Evolutionary conservation across 2,329 filamentous ascomycete species (phyloP).

Genomic region (Colletotrichum kahawae): DNA sequence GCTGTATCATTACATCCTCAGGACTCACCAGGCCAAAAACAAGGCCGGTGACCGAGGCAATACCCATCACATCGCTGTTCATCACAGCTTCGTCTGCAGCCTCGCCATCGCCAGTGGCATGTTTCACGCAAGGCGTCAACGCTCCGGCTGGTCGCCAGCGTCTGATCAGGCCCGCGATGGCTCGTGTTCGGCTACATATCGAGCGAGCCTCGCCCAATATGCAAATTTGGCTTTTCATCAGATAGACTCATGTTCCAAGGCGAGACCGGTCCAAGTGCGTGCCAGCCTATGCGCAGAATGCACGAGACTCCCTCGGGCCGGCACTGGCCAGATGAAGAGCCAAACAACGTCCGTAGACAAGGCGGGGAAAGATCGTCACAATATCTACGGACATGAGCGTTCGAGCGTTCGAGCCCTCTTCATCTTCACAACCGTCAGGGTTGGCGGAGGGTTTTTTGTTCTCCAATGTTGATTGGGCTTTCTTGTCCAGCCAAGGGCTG

Average conservation of each 20-base stretch:
- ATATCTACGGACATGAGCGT: background rate
- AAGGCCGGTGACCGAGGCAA: conserved; percentile 2
- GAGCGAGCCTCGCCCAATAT: background rate
- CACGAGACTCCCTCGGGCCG: background rate
- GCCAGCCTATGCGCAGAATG: background rate
- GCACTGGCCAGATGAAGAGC: background rate
- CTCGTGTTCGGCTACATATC: background rate
- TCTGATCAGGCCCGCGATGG: background rate
- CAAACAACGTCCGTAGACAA: background rate
- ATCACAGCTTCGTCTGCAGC: background rate
- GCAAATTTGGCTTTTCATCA: background rate
- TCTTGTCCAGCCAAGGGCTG: background rate
- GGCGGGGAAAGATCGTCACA: background rate
- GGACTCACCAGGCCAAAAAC: background rate
- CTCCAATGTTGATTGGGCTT: background rate
- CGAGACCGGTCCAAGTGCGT: background rate
- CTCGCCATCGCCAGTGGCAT: background rate
- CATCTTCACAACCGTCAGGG: background rate
- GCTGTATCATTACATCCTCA: conserved; percentile 5
- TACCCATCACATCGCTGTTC: conserved; percentile 4
- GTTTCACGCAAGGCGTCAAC: background rate
- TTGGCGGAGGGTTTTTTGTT: background rate
- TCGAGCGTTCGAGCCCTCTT: background rate
- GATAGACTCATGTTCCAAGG: background rate
- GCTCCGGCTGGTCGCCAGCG: background rate